These are phyloP conservation scores for Leptomonas seymouri DNA, from an alignment of 208 protist species.

Conservation along the genomic window DNA sequence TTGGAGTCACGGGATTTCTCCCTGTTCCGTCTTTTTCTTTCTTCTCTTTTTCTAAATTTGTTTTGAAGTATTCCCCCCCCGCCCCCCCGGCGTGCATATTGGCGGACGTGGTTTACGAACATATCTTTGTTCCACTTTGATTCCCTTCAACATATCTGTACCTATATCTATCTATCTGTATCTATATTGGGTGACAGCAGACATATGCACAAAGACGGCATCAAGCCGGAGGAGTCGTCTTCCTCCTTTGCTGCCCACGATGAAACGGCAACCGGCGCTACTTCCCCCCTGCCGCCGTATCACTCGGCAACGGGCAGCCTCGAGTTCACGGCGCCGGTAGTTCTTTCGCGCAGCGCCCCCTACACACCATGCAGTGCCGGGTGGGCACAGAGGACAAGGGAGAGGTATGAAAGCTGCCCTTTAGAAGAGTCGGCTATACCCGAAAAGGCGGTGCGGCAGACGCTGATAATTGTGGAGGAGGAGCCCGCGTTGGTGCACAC, in stretches of 20 bases:
- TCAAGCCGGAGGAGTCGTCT: background rate
- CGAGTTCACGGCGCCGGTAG: background rate
- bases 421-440: background rate
- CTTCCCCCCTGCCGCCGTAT: background rate
- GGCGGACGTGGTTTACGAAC: too few relatives aligned
- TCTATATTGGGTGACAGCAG: background rate
- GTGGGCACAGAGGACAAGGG: too few relatives aligned
- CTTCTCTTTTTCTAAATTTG: background rate
- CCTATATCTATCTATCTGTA: conserved; percentile 19
- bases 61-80: too few relatives aligned
- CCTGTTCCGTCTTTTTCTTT: background rate
- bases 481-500: conserved; percentile 7
- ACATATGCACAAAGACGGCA: background rate
- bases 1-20: background rate
- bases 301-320: background rate
- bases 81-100: too few relatives aligned
- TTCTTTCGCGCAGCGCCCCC: background rate
- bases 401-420: background rate
- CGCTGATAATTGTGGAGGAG: conserved; percentile 6
- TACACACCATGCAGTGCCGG: background rate
- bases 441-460: background rate
- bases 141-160: conserved; percentile 4
- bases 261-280: background rate
- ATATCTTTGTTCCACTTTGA: background rate
- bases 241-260: background rate